phyloP scores from a whole-genome alignment of 352 stramenopile species.

The Phytophthora megakarya region DNA sequence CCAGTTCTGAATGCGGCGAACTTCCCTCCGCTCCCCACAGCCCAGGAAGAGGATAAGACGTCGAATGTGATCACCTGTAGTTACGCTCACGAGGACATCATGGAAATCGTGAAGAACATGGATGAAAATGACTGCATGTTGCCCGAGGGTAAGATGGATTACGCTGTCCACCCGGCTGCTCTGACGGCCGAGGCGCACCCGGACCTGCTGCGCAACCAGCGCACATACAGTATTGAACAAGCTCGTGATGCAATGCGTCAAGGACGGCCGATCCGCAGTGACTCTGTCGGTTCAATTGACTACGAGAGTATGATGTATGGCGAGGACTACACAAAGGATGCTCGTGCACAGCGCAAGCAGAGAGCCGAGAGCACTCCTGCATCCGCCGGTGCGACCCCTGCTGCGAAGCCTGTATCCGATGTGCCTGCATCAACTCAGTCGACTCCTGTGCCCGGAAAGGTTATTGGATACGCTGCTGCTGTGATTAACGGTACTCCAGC shows the following conservation, averaged over 20 bases:
- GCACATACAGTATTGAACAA: constrained; percentile 93
- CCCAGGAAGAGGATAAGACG: constrained; percentile 39
- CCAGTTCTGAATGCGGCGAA: constrained; percentile 82
- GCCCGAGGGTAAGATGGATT: constrained; percentile 80
- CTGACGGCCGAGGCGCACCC: constrained; percentile 81
- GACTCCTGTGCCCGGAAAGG: constrained; percentile 39
- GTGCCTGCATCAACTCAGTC: constrained; percentile 22
- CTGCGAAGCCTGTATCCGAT: constrained; percentile 16
- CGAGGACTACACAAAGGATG: constrained; percentile 89
- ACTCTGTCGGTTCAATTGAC: constrained; percentile 87
- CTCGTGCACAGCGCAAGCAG: constrained; percentile 73
- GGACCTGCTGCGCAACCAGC: constrained; percentile 89
- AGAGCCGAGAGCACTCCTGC: constrained; percentile 19
- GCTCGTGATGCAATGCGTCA: constrained; percentile 89
- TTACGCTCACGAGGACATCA: constrained; percentile 91
- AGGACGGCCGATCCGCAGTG: constrained; percentile 85
- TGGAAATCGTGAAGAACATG: constrained; percentile 93
- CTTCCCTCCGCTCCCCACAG: constrained; percentile 77
- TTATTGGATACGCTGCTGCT: constrained; percentile 73
- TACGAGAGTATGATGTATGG: constrained; percentile 92
- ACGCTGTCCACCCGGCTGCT: constrained; percentile 73
- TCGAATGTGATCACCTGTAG: constrained; percentile 62
- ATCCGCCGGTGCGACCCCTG: constrained; percentile 5
- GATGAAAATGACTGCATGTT: constrained; percentile 85
- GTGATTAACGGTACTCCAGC: constrained; percentile 80